These are phyloP conservation scores for Penicillium sp. DNA, from an alignment of 2,329 filamentous ascomycete genomes.

Conservation along the genomic window DNA sequence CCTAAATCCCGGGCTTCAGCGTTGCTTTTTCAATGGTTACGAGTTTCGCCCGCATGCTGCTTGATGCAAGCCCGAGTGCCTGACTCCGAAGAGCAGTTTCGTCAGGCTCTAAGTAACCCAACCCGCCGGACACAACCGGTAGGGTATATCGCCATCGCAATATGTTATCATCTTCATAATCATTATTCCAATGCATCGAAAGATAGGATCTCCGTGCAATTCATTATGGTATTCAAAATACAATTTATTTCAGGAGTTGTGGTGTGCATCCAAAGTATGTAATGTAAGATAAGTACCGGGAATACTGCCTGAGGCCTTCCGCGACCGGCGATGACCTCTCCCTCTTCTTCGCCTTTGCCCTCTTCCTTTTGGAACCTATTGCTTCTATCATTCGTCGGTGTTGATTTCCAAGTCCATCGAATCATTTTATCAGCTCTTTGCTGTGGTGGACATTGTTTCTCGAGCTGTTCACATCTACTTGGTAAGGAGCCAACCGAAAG, in stretches of 20 bases:
- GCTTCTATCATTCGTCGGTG: not conserved
- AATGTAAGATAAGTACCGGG: not conserved
- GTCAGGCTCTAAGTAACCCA: conserved; percentile 9
- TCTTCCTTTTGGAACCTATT: not conserved
- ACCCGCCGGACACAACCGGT: not conserved
- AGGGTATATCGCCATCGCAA: too few species aligned
- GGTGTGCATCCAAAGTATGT: not conserved
- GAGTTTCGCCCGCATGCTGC: conserved; percentile 2
- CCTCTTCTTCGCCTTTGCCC: conserved; percentile 1
- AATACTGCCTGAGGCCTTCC: conserved; percentile 2
- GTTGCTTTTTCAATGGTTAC: not conserved
- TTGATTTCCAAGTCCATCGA: not conserved
- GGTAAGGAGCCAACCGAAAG: conserved; percentile 19
- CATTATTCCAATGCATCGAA: too few species aligned
- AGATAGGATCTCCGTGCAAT: not conserved
- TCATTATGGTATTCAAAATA: not conserved
- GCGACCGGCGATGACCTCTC: not conserved
- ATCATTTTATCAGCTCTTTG: not conserved
- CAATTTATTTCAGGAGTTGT: not conserved
- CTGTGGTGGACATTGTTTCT: conserved; percentile 2
- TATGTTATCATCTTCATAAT: not conserved
- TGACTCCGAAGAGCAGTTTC: conserved; percentile 6
- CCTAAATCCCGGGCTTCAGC: not conserved
- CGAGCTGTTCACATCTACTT: conserved; percentile 9
- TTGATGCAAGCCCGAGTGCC: conserved; percentile 19